These are phyloP conservation scores for Basidiobolus meristosporus DNA, from an alignment of 371 early-diverging fungal species.

Conservation along the genomic window DNA sequence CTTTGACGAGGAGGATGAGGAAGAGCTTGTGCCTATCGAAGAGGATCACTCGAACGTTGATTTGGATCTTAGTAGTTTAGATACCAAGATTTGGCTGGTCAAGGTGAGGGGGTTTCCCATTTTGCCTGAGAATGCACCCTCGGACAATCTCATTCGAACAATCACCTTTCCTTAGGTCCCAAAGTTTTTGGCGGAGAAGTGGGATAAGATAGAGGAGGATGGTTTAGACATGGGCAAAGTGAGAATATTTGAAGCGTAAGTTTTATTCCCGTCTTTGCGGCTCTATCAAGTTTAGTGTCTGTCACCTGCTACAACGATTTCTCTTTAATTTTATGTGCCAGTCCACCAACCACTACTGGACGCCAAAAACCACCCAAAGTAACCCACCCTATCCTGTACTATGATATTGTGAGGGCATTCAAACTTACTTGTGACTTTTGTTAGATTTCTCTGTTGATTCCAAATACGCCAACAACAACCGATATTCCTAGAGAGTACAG, in stretches of 20 bases:
- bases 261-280: too few relatives aligned
- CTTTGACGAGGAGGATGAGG: too few relatives aligned
- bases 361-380: neutral
- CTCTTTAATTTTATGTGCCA: neutral
- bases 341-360: neutral
- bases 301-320: neutral
- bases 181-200: constrained; percentile 62
- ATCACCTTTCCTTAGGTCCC: constrained; percentile 26
- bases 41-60: too few relatives aligned
- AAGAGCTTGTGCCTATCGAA: too few relatives aligned
- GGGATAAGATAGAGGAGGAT: constrained; percentile 44
- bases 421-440: neutral
- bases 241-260: constrained; percentile 46
- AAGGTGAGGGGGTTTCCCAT: neutral
- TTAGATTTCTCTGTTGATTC: neutral
- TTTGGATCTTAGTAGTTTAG: neutral
- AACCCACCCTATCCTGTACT: neutral
- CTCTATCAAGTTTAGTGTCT: neutral
- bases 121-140: too few relatives aligned
- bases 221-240: constrained; percentile 56
- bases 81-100: constrained; percentile 1
- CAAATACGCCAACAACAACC: neutral
- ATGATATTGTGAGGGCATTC: neutral
- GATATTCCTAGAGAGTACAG: neutral
- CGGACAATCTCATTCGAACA: neutral